Evolutionary conservation across 345 rosid genomes (phyloP).

Genomic region (Gossypium anomalum): DNA sequence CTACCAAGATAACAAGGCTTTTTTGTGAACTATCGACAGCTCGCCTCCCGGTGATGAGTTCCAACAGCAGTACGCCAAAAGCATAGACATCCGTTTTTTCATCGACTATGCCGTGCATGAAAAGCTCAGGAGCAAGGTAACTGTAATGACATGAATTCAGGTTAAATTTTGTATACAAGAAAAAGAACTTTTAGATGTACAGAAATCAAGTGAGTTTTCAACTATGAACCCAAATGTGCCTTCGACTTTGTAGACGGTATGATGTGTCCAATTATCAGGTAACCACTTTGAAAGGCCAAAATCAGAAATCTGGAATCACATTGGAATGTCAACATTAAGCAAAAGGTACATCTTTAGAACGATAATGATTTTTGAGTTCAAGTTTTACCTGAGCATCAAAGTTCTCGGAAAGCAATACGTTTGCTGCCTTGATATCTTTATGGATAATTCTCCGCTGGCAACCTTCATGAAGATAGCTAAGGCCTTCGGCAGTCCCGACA

Average conservation of each 20-base stretch:
- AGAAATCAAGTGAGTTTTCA: constrained; percentile 12
- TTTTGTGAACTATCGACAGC: constrained; percentile 71
- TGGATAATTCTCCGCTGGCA: constrained; percentile 93
- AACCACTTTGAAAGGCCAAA: constrained; percentile 96
- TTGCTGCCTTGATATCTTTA: constrained; percentile 89
- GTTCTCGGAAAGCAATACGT: constrained; percentile 77
- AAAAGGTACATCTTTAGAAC: background rate
- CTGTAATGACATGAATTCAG: constrained; percentile 28
- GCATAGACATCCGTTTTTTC: constrained; percentile 92
- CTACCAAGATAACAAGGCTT: constrained; percentile 90
- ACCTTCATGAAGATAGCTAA: constrained; percentile 77
- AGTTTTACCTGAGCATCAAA: constrained; percentile 70
- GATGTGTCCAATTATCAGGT: constrained; percentile 92
- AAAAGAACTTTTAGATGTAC: background rate
- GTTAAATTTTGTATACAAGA: background rate
- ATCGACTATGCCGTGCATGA: constrained; percentile 92
- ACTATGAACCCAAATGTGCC: constrained; percentile 87
- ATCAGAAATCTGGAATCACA: constrained; percentile 71
- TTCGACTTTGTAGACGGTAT: constrained; percentile 68
- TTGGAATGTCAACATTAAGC: constrained; percentile 8
- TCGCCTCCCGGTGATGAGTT: constrained; percentile 82
- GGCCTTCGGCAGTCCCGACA: constrained; percentile 75
- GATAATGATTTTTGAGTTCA: background rate
- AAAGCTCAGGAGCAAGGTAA: constrained; percentile 88
- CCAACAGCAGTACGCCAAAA: constrained; percentile 74